These are phyloP conservation scores for Vinca minor DNA, from an alignment of 257 asterid species.

Conservation along the genomic window DNA sequence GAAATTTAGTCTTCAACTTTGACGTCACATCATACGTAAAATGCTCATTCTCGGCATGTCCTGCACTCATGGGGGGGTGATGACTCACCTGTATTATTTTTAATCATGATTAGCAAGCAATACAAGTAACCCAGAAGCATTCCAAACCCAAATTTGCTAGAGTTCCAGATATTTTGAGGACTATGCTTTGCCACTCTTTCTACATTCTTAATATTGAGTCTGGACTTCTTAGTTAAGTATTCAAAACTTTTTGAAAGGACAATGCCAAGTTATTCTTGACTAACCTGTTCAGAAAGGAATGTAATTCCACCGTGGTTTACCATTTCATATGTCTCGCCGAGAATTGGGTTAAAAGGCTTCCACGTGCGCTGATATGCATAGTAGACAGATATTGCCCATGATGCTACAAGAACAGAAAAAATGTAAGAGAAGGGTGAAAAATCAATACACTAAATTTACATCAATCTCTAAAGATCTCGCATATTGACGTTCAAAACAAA, in stretches of 20 bases:
- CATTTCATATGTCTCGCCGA: conserved; percentile 96
- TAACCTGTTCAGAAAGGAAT: conserved; percentile 89
- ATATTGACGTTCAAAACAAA: neutral
- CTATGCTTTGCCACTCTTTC: neutral
- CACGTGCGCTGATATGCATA: conserved; percentile 92
- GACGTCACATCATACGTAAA: conserved; percentile 84
- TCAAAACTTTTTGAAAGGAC: neutral
- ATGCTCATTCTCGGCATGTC: conserved; percentile 91
- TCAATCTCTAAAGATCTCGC: neutral
- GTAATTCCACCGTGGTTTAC: conserved; percentile 75
- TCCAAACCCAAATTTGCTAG: neutral
- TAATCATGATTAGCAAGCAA: neutral
- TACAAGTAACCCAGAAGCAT: neutral
- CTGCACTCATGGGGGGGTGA: conserved; percentile 99
- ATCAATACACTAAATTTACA: neutral
- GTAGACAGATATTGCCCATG: conserved; percentile 90
- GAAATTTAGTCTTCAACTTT: conserved; percentile 80
- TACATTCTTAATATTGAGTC: neutral
- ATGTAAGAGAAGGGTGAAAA: neutral
- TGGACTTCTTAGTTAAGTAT: neutral
- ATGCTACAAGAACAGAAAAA: conserved; percentile 48
- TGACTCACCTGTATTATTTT: conserved; percentile 42
- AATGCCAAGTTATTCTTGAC: conserved; percentile 4
- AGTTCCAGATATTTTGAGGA: neutral
- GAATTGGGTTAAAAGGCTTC: conserved; percentile 99